Evolutionary conservation across 495 filamentous ascomycete species (phyloP).

Genomic region (Aspergillus sclerotioniger): DNA sequence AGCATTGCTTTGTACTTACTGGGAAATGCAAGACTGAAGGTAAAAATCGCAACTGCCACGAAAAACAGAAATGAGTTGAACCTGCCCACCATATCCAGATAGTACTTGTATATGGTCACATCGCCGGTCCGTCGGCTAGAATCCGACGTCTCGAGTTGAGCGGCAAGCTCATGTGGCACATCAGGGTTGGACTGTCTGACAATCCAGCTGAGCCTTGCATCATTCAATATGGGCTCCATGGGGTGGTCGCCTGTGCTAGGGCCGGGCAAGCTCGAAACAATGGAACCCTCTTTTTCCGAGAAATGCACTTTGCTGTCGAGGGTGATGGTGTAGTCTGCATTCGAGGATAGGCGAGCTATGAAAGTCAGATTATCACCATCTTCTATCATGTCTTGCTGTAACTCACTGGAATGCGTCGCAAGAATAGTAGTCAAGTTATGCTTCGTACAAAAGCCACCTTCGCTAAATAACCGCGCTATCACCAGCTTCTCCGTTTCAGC

Average conservation of each 20-base stretch:
- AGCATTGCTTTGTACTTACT: neutral
- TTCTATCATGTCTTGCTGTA: neutral
- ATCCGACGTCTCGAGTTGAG: neutral
- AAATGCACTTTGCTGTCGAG: neutral
- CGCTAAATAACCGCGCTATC: neutral
- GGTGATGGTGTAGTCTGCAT: neutral
- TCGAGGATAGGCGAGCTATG: neutral
- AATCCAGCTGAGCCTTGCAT: neutral
- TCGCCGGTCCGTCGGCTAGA: neutral
- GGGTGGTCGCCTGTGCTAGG: neutral
- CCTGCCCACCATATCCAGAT: neutral
- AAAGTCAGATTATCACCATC: neutral
- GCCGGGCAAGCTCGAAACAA: neutral
- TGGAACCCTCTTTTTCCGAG: neutral
- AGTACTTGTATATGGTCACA: neutral
- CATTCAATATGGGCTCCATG: neutral
- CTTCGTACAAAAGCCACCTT: neutral
- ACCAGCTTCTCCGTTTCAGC: neutral
- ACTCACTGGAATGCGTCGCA: neutral
- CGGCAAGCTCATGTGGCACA: neutral
- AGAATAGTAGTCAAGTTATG: neutral
- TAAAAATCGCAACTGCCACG: neutral
- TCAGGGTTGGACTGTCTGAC: neutral
- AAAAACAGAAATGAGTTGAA: neutral
- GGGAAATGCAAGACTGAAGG: neutral